phyloP scores from a whole-genome alignment of 139 green algal genomes.

The Edaphochlamys debaryana region DNA sequence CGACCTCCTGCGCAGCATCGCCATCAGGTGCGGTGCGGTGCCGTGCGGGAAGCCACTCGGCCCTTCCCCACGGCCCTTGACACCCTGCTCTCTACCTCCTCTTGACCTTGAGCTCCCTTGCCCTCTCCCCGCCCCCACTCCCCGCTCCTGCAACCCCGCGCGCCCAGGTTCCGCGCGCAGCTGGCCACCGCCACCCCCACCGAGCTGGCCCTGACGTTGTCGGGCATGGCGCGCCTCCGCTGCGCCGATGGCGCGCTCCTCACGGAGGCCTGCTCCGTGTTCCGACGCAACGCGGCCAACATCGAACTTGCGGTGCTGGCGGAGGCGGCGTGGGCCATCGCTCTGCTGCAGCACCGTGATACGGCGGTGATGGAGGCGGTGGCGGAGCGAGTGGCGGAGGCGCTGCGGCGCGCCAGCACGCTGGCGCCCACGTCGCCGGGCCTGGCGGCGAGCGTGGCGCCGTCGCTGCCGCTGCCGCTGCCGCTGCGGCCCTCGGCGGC shows the following conservation, averaged over 20 bases:
- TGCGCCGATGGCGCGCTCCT: constrained; percentile 3
- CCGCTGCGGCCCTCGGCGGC: not conserved
- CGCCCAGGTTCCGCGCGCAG: not conserved
- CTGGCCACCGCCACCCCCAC: not conserved
- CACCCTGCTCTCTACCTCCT: too few species aligned
- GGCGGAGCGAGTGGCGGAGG: constrained; percentile 7
- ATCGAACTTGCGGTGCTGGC: not conserved
- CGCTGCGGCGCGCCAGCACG: not conserved
- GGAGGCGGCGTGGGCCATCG: constrained; percentile 16
- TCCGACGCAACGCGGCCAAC: not conserved
- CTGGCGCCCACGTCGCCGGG: not conserved
- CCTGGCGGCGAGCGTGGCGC: not conserved
- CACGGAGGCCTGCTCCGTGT: not conserved
- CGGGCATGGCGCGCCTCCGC: constrained; percentile 16
- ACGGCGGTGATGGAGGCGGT: not conserved
- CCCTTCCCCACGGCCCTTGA: too few species aligned
- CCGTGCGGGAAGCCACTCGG: too few species aligned
- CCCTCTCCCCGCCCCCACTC: too few species aligned
- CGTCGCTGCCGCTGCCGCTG: not conserved
- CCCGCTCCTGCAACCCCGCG: too few species aligned
- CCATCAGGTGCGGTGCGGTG: not conserved
- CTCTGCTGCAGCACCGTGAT: constrained; percentile 17
- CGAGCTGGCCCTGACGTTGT: constrained; percentile 10
- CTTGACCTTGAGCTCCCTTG: too few species aligned
- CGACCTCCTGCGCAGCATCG: constrained; percentile 19